phyloP scores from a whole-genome alignment of 371 early-diverging fungal species.

The Blakeslea trispora region DNA sequence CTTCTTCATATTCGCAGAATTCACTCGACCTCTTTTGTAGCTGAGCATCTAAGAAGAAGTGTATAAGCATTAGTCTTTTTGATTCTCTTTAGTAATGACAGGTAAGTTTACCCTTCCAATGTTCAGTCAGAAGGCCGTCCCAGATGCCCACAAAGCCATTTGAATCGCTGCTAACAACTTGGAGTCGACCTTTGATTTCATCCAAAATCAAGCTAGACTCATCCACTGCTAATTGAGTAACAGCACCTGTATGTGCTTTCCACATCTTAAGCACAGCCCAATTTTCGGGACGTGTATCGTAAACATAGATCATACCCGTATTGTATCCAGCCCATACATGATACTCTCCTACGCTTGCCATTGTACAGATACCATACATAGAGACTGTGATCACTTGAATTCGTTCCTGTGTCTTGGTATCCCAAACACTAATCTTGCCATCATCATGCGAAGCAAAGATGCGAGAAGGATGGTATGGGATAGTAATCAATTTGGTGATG shows the following conservation, averaged over 20 bases:
- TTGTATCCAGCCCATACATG: slow-evolving; percentile 81
- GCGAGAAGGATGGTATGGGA: slow-evolving; percentile 42
- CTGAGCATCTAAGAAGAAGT: slow-evolving; percentile 12
- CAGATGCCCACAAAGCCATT: slow-evolving; percentile 65
- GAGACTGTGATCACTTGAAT: slow-evolving; percentile 57
- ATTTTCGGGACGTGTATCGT: slow-evolving; percentile 58
- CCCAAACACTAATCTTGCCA: slow-evolving; percentile 80
- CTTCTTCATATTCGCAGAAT: slow-evolving; percentile 61
- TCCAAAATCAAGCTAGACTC: slow-evolving; percentile 43
- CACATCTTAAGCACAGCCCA: slow-evolving; percentile 75
- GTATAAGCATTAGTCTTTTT: neutral
- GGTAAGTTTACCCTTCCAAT: slow-evolving; percentile 57
- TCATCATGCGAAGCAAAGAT: slow-evolving; percentile 81
- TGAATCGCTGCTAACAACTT: slow-evolving; percentile 61
- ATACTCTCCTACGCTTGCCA: slow-evolving; percentile 62
- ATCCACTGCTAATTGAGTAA: slow-evolving; percentile 60
- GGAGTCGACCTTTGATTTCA: slow-evolving; percentile 44
- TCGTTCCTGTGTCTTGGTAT: slow-evolving; percentile 49
- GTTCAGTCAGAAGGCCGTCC: slow-evolving; percentile 69
- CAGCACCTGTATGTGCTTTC: slow-evolving; percentile 63
- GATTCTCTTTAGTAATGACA: neutral
- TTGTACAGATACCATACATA: slow-evolving; percentile 68
- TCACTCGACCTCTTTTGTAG: slow-evolving; percentile 21
- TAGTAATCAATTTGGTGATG: slow-evolving; percentile 60
- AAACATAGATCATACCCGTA: slow-evolving; percentile 81